These are phyloP conservation scores for Wickerhamiella qilinensis DNA, from an alignment of 805 yeast species.

Conservation along the genomic window DNA sequence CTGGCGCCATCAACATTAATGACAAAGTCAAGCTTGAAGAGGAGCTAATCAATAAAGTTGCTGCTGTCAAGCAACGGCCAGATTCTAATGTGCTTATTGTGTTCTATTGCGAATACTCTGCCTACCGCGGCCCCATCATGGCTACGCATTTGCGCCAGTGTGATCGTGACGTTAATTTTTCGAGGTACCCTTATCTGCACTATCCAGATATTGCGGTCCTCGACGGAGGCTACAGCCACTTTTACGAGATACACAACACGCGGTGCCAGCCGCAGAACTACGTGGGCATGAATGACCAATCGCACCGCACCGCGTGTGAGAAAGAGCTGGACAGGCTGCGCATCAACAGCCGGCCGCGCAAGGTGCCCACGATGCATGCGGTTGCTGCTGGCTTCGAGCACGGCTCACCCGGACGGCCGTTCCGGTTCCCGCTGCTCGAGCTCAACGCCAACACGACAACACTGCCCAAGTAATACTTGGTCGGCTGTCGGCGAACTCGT, in stretches of 20 bases:
- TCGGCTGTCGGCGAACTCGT: no score
- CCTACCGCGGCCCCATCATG: slow-evolving; percentile 87
- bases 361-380: background rate
- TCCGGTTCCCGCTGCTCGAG: background rate
- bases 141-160: slow-evolving; percentile 71
- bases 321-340: slow-evolving; percentile 38
- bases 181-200: slow-evolving; percentile 61
- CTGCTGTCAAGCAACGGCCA: slow-evolving; percentile 5
- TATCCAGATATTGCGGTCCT: slow-evolving; percentile 83
- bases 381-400: background rate
- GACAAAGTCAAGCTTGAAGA: slow-evolving; percentile 54
- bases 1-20: slow-evolving; percentile 63
- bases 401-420: background rate
- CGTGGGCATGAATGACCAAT: slow-evolving; percentile 66
- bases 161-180: slow-evolving; percentile 60
- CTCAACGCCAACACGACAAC: background rate
- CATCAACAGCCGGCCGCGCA: slow-evolving; percentile 23
- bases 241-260: slow-evolving; percentile 40
- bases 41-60: slow-evolving; percentile 27
- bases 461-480: background rate
- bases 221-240: slow-evolving; percentile 81
- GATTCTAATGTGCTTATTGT: slow-evolving; percentile 36
- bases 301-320: slow-evolving; percentile 32
- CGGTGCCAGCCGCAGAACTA: slow-evolving; percentile 66
- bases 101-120: slow-evolving; percentile 90